Evolutionary conservation across 495 filamentous ascomycete genomes (phyloP), one percentile per base, ranked within the genome.

Genomic region (Tetracladium marchalianum): DNA sequence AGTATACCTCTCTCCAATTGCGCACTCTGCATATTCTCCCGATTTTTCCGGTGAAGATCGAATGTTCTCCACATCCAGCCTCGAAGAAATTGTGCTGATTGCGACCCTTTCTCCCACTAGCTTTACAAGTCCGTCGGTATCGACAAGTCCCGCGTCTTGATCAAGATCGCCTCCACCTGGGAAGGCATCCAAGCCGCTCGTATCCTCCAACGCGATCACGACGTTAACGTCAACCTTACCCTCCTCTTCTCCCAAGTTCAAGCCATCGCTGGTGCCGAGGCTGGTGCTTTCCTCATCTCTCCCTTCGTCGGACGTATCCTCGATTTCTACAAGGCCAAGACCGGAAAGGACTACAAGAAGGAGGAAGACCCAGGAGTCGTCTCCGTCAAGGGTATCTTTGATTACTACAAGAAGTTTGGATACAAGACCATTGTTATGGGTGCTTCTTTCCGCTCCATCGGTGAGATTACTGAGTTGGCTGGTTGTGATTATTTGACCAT

Each of bases 391-490:
- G 60, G 56, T 64, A 99, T 99, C 76, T 99, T 84, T 84, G 94
- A 99, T 76, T 99, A 99, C 85, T 99, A 99, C 82, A 99, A 99
- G 87, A 99, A 96, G 77, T 84, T 75, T 68, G 88, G 84, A 61
- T 96, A 99, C 80, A 90, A 92, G 57, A 98, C 92, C 66, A 94
- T 94, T 59, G 92, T 99, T 64, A 99, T 99, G 92, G 92, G 92
- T 62, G 92, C 92, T 53, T 95, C 89, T 11, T 99, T 99, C 86
- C 77, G 92, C 59, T 95, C 85, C 72, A 68, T 71, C 44, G 92
- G 92, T 52, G 92, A 99, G 74, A 94, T 99, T 70, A 95, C 84
- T 37, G 93, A 99, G 77, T 75, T 99, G 31, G 88, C 88, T 64
- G 92, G 92, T 60, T 97, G 92, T 62, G 92, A 99, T 69, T 99